These are phyloP conservation scores for Allomyces macrogynus DNA, from an alignment of 192 early-diverging fungal genomes.

Conservation along the genomic window DNA sequence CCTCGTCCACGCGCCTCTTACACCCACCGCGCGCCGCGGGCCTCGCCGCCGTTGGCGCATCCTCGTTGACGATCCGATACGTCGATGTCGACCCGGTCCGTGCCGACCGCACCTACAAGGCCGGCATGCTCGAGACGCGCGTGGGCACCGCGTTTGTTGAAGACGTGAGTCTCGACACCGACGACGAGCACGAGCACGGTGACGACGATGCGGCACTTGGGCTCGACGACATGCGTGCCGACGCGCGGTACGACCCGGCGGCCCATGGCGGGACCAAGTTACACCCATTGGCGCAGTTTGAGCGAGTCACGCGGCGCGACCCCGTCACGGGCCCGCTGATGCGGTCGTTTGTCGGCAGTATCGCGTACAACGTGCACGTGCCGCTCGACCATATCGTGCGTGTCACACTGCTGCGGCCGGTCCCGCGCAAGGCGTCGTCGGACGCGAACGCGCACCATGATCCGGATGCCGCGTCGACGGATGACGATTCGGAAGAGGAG, in stretches of 20 bases:
- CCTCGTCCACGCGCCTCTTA: background rate
- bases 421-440: background rate
- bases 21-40: too few relatives aligned
- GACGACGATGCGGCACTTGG: too few relatives aligned
- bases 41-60: background rate
- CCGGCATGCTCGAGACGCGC: background rate
- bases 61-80: background rate
- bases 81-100: background rate
- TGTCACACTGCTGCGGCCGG: background rate
- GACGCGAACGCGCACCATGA: too few relatives aligned
- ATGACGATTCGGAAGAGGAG: too few relatives aligned
- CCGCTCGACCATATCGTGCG: background rate
- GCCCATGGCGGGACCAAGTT: background rate
- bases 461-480: too few relatives aligned
- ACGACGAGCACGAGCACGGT: background rate
- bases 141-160: background rate
- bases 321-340: background rate
- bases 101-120: background rate
- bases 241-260: background rate
- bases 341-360: background rate
- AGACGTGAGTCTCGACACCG: background rate
- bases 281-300: background rate
- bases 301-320: too few relatives aligned
- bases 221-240: background rate
- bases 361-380: background rate